Base-by-base conservation (phyloP, 2,329 filamentous ascomycete genomes). In the Paecilomyces sp. region DNA sequence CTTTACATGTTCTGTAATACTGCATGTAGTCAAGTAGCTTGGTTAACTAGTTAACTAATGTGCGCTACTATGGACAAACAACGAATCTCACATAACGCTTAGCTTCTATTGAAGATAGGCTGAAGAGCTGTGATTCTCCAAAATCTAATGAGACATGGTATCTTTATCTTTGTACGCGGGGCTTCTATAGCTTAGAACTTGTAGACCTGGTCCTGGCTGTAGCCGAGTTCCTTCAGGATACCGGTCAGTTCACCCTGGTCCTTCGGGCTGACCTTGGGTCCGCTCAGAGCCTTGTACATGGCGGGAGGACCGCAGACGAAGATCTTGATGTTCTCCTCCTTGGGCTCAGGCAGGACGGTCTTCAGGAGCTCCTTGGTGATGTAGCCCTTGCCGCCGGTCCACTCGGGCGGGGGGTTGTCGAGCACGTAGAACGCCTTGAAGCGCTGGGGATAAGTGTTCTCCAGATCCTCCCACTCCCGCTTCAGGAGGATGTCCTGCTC, bases 401-500 rank as follows among this genome's bases (percentile, higher is more conserved):
- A 96, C 61, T 82, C 82, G 79, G 90, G 85, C 55, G 89, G 89
- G 55, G 85, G 90, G 70, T 93, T 90, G 80, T 96, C 91, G 41
- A 99, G 84, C 57, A 92, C 84, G 80, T 97, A 97, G 79, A 97
- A 97, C 60, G 90, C 92, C 69, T 90, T 87, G 88, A 99, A 97
- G 65, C 92, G 89, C 78, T 92, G 90, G 18, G 94, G 94, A 81
- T 92, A 96, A 56, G 89, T 92, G 83, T 97, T 96, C 82, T 97
- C 94, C 60, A 99, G 84, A 63, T 92, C 80, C 60, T 89, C 83
- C 58, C 93, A 85, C 80, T 99, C 91, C 69, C 85, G 83, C 83
- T 91, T 93, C 69, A 99, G 80, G 56, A 99, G 83, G 63, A 99
- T 96, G 72, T 99, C 94, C 65, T 93, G 85, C 80, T 97, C 91